A percentile compares a stretch with the other conserved stretches of the same genome.
These are phyloP conservation scores for Sclerotiophoma versabilis DNA, from an alignment of 2,329 filamentous ascomycete genomes.

Conservation along the genomic window DNA sequence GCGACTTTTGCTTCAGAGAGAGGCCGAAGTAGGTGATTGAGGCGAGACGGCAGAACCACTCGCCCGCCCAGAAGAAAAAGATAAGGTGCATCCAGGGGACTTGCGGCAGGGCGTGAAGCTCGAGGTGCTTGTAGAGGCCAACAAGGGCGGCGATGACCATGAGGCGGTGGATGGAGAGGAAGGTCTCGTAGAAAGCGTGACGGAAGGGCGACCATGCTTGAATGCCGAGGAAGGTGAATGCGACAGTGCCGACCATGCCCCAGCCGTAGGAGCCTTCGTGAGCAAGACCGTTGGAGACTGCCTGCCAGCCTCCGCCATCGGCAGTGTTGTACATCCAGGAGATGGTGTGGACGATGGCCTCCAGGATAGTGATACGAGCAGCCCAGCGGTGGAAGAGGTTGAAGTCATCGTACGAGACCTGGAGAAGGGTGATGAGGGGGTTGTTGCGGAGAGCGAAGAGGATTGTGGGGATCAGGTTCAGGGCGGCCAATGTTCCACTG, in stretches of 20 bases:
- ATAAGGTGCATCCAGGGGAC: constrained; percentile 77
- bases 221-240: constrained; percentile 71
- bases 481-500: constrained; percentile 79
- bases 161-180: constrained; percentile 84
- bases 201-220: constrained; percentile 79
- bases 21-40: constrained; percentile 63
- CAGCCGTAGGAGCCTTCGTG: constrained; percentile 69
- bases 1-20: constrained; percentile 58
- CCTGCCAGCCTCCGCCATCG: constrained; percentile 67
- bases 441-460: constrained; percentile 93
- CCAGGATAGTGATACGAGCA: constrained; percentile 74
- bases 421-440: constrained; percentile 79
- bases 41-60: constrained; percentile 60
- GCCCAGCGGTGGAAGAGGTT: constrained; percentile 89
- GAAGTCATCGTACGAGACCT: constrained; percentile 95
- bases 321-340: constrained; percentile 75
- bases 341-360: constrained; percentile 73
- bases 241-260: constrained; percentile 66
- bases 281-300: constrained; percentile 62
- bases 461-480: constrained; percentile 92
- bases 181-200: constrained; percentile 97
- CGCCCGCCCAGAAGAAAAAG: constrained; percentile 77
- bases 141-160: constrained; percentile 72
- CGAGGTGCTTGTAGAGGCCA: constrained; percentile 80
- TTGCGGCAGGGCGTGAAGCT: constrained; percentile 71